Evolutionary conservation across 1,284 basidiomycete species (phyloP).

Genomic region (Apiotrichum sp.): DNA sequence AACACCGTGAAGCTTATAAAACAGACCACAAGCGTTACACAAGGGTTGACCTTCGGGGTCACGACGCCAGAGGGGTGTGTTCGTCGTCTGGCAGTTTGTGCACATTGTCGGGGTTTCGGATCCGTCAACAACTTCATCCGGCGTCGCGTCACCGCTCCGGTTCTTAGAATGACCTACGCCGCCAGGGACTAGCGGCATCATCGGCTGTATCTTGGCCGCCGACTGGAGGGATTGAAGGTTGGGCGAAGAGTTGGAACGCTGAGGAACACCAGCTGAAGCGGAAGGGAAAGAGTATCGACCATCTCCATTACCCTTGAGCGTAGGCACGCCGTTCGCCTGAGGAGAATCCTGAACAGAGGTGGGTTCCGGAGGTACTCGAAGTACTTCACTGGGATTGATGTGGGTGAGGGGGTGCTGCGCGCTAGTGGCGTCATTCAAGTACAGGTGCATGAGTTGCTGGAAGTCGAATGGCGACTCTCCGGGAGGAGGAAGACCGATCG

Average conservation of each 20-base stretch:
- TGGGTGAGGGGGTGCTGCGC: constrained; percentile 60
- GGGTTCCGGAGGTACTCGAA: constrained; percentile 46
- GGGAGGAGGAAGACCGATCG: neutral
- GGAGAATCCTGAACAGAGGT: constrained; percentile 22
- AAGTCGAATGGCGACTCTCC: constrained; percentile 42
- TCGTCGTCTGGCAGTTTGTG: constrained; percentile 91
- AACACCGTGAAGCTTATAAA: constrained; percentile 92
- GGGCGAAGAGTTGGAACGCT: constrained; percentile 42
- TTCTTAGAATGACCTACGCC: neutral
- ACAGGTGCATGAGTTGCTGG: constrained; percentile 48
- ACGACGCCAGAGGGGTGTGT: constrained; percentile 89
- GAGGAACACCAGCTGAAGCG: neutral
- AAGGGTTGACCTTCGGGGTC: constrained; percentile 92
- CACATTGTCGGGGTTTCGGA: constrained; percentile 71
- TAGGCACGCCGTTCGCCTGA: constrained; percentile 16
- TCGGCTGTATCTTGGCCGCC: constrained; percentile 3
- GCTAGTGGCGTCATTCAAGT: constrained; percentile 38
- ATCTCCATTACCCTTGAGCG: constrained; percentile 24
- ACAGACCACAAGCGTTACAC: constrained; percentile 82
- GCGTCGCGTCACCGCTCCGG: constrained; percentile 9
- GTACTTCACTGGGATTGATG: constrained; percentile 79
- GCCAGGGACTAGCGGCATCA: neutral
- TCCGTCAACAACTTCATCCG: constrained; percentile 2
- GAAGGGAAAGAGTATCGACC: constrained; percentile 1
- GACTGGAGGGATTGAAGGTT: constrained; percentile 33